Percentiles rank a stretch among this genome's conserved stretches.
These are phyloP conservation scores for Platanthera guangdongensis DNA, from an alignment of 106 monocot genomes.

Conservation along the genomic window DNA sequence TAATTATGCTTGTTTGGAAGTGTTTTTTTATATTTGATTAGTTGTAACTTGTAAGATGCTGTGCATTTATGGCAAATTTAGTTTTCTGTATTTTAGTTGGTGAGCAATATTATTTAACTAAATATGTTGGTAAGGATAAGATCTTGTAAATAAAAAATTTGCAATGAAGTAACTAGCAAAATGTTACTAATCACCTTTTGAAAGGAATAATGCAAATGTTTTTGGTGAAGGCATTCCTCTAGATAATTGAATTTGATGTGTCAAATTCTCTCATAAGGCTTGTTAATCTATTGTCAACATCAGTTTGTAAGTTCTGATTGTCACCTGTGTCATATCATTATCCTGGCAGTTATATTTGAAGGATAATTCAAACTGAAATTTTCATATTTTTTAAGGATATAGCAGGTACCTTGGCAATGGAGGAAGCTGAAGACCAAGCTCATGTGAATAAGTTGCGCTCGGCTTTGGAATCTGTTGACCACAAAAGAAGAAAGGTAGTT, in stretches of 20 bases:
- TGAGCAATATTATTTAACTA: not conserved
- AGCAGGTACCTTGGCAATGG: slow-evolving; percentile 94
- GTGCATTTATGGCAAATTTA: not conserved
- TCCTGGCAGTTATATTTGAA: not conserved
- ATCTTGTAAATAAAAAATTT: not conserved
- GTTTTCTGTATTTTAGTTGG: not conserved
- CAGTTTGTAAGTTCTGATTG: not conserved
- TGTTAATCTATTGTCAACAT: not conserved
- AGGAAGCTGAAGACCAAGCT: slow-evolving; percentile 65
- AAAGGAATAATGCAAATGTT: not conserved
- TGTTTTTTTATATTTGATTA: not conserved
- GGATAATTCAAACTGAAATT: not conserved
- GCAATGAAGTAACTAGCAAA: not conserved
- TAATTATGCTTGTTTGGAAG: not conserved
- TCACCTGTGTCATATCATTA: not conserved
- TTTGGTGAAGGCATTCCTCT: not conserved
- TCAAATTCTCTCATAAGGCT: not conserved
- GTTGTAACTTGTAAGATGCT: not conserved
- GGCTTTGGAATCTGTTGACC: slow-evolving; percentile 95
- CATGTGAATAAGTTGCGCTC: slow-evolving; percentile 88
- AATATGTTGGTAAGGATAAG: not conserved
- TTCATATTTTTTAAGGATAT: slow-evolving; percentile 53
- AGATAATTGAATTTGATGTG: too few relatives aligned
- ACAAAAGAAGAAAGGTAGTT: slow-evolving; percentile 90
- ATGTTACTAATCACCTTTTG: not conserved